These are phyloP conservation scores for Colletotrichum graminicola DNA, from an alignment of 2,329 filamentous ascomycete species.

Conservation along the genomic window DNA sequence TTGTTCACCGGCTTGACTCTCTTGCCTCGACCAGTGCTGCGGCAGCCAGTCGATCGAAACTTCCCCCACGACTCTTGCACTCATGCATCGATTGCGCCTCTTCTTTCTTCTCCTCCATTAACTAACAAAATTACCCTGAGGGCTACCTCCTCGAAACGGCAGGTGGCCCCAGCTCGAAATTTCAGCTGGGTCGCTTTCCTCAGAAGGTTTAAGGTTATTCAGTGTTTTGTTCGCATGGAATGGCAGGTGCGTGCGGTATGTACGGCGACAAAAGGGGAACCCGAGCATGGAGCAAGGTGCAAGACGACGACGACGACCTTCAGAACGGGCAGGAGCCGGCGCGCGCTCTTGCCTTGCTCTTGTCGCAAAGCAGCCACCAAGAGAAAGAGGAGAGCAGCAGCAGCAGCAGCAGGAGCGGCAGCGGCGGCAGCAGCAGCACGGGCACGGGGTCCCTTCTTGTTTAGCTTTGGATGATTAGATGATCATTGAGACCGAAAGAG, in stretches of 20 bases:
- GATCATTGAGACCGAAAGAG: background rate
- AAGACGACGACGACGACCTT: slow-evolving; percentile 1
- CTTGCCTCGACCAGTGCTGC: background rate
- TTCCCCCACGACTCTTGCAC: background rate
- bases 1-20: background rate
- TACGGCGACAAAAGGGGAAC: background rate
- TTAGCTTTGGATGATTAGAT: background rate
- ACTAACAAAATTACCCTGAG: too few species aligned
- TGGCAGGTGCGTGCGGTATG: slow-evolving; percentile 16
- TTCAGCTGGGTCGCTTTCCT: background rate
- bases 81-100: too few species aligned
- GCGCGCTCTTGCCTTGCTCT: background rate
- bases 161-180: slow-evolving; percentile 17
- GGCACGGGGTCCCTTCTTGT: background rate
- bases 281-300: background rate
- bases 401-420: background rate
- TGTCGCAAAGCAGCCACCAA: slow-evolving; percentile 5
- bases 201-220: slow-evolving; percentile 27
- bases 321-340: background rate
- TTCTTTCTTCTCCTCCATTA: background rate
- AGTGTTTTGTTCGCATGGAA: slow-evolving; percentile 37
- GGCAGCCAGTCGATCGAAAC: background rate
- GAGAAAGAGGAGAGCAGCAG: background rate
- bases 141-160: background rate
- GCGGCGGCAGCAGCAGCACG: background rate